Evolutionary conservation across 306 rosid species (phyloP).

Genomic region (Quercus robur): DNA sequence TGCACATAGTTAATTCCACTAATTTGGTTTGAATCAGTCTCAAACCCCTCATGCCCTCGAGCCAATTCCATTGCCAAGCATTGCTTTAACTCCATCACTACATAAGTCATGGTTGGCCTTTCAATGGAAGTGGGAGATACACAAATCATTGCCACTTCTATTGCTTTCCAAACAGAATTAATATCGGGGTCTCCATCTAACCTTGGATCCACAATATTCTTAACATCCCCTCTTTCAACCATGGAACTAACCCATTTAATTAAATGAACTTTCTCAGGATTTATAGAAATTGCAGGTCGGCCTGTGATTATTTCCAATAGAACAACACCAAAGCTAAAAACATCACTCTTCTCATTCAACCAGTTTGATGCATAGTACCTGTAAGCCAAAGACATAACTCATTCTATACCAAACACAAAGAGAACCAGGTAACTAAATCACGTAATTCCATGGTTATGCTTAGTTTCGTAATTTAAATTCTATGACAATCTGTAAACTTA

Average conservation of each 20-base stretch:
- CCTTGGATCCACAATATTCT: slow-evolving; percentile 38
- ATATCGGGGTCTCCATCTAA: slow-evolving; percentile 23
- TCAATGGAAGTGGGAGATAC: slow-evolving; percentile 10
- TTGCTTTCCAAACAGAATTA: slow-evolving; percentile 35
- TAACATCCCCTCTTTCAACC: slow-evolving; percentile 37
- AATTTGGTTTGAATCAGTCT: background rate
- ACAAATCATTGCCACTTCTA: slow-evolving; percentile 52
- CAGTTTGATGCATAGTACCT: slow-evolving; percentile 37
- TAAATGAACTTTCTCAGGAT: slow-evolving; percentile 24
- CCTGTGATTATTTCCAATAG: slow-evolving; percentile 49
- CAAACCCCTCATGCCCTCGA: background rate
- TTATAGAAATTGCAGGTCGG: slow-evolving; percentile 15
- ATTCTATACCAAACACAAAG: background rate
- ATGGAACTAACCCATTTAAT: slow-evolving; percentile 35
- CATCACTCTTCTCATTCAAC: slow-evolving; percentile 55
- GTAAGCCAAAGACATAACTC: slow-evolving; percentile 3
- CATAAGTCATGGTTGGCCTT: slow-evolving; percentile 52
- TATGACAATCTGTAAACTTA: no score
- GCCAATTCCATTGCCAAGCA: slow-evolving; percentile 34
- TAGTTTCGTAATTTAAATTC: no score
- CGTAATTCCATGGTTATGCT: background rate
- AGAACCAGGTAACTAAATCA: background rate
- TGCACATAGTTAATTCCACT: no score
- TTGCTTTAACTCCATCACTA: slow-evolving; percentile 41
- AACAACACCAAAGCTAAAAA: slow-evolving; percentile 56